Conservation (phyloP, 2,329 filamentous ascomycete species). For the Colletotrichum magnum region DNA sequence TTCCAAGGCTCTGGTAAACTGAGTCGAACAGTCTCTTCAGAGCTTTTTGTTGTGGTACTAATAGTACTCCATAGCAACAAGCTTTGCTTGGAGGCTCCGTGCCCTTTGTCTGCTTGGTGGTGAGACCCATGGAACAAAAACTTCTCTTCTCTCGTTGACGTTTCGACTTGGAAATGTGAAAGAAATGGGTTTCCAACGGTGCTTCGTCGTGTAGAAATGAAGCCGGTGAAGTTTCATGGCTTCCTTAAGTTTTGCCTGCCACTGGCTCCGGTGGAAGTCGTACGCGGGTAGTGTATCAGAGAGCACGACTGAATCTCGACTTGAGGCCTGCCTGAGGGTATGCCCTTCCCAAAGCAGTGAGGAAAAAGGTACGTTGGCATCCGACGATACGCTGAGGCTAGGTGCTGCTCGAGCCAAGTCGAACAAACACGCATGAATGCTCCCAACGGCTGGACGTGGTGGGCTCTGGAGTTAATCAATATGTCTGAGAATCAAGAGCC, state of each 20-base stretch:
- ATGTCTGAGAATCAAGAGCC: conserved; percentile 1
- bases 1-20: conserved; percentile 24
- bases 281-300: neutral
- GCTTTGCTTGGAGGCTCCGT: neutral
- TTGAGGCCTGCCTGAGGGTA: too few species aligned
- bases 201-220: neutral
- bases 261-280: conserved; percentile 2
- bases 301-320: neutral
- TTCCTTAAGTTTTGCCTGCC: neutral
- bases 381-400: neutral
- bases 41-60: too few species aligned
- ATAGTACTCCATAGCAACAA: neutral
- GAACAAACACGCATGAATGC: neutral
- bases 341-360: too few species aligned
- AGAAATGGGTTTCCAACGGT: neutral
- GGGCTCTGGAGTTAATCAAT: neutral
- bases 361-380: neutral
- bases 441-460: neutral
- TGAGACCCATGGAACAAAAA: conserved; percentile 5
- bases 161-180: neutral
- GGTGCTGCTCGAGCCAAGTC: conserved; percentile 1
- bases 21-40: neutral
- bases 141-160: neutral
- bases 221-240: neutral
- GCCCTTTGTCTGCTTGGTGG: neutral